Base-by-base conservation (phyloP, 1,284 basidiomycete species). In the Pseudozyma sp. region DNA sequence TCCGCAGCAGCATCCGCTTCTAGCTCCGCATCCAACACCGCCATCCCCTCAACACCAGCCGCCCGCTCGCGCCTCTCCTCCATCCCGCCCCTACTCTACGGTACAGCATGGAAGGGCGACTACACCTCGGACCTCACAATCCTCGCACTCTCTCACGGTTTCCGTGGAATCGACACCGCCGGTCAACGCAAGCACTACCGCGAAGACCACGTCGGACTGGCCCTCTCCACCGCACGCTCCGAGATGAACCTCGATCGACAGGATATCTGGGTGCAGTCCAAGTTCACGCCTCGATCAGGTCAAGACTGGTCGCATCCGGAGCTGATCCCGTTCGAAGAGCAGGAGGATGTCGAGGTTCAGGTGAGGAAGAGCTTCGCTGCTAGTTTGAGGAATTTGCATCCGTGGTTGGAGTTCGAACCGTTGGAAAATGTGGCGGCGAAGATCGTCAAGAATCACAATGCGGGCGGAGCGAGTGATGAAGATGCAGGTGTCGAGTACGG, bases 161-260 rank as follows among this genome's bases (percentile, higher is more conserved):
- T 83, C 54, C 72, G 78, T 7, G 82, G 78, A 17, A 70, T 83
- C 44, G 82, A 83, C 59, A 80, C 78, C 3, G 80, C 82, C 17
- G 82, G 58, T 4, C 82, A 83, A 53, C 75, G 72, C 31, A 82
- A 82, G 48, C 82, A 83, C 63, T 83, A 83, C 51, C 72, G 79
- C 31, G 81, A 83, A 54, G 81, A 81, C 42, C 68, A 79, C 17
- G 81, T 83, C 13, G 82, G 82, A 0, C 43, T 59, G 19, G 82
- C 80, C 7, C 47, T 83, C n/a, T 14, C 29, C 37, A 62, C 40
- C 4, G 78, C 75, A 1, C 52, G 55, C 4, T 19, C 49, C 16
- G 77, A 80, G 11, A 58, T 79, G 40, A 19, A 67, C 5, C 55
- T 82, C 10, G 39, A 48, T 10, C 50, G 82, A 7, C 50, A 56